phyloP scores from a whole-genome alignment of 768 basidiomycete species.

The Naganishia vaughanmartiniae region DNA sequence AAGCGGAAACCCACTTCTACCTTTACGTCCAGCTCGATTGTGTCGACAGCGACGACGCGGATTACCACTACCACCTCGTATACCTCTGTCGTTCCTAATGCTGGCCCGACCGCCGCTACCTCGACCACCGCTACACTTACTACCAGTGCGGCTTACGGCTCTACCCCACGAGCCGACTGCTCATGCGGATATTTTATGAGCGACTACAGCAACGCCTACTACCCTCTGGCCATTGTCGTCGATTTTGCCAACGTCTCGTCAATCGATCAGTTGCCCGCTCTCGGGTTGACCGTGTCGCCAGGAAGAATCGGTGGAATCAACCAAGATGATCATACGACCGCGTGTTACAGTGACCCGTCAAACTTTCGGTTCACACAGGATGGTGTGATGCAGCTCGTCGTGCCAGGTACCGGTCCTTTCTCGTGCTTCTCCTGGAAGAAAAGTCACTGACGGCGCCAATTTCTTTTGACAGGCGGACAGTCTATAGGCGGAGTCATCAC shows the following conservation, averaged over 20 bases:
- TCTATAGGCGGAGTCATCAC: neutral
- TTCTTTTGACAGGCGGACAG: constrained; percentile 11
- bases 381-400: neutral
- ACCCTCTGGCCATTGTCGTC: constrained; percentile 22
- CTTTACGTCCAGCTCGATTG: neutral
- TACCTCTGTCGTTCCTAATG: neutral
- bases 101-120: neutral
- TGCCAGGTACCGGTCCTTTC: neutral
- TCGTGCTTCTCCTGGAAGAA: neutral
- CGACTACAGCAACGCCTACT: constrained; percentile 18
- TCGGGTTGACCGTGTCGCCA: neutral
- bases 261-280: constrained; percentile 13
- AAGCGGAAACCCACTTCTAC: neutral
- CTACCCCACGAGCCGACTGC: neutral
- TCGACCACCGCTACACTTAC: neutral
- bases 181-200: constrained; percentile 21
- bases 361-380: constrained; percentile 5
- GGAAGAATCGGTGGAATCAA: constrained; percentile 17
- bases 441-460: neutral
- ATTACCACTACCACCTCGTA: neutral
- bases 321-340: neutral
- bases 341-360: constrained; percentile 17
- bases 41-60: neutral
- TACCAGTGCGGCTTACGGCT: neutral
- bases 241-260: constrained; percentile 15